Percentiles rank a stretch among this genome's conserved stretches.
Conservation (phyloP, 2,329 filamentous ascomycete genomes). For the Colletotrichum brevisporum region DNA sequence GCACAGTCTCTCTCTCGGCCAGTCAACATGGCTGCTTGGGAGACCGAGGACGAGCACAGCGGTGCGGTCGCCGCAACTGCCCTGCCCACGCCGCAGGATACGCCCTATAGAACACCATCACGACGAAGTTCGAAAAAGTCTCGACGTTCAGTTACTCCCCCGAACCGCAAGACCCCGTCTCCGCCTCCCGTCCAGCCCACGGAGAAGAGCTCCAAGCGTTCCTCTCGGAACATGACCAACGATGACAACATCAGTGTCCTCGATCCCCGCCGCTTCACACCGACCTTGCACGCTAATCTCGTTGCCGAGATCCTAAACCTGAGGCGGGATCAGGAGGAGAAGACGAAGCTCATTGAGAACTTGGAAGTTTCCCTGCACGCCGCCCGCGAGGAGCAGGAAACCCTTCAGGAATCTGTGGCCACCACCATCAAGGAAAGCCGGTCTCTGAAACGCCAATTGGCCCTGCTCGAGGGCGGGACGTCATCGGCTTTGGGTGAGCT, state of each 20-base stretch:
- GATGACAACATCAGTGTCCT: constrained; percentile 82
- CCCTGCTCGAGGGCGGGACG: constrained; percentile 88
- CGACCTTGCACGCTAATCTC: constrained; percentile 92
- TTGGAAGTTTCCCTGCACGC: constrained; percentile 83
- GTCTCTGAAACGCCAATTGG: constrained; percentile 86
- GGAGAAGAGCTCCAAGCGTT: constrained; percentile 63
- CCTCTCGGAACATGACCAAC: constrained; percentile 70
- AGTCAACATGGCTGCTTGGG: constrained; percentile 68
- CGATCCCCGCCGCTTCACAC: constrained; percentile 93
- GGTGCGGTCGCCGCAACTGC: constrained; percentile 67
- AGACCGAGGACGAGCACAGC: constrained; percentile 74
- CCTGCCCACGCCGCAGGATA: constrained; percentile 79
- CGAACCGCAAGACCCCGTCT: constrained; percentile 67
- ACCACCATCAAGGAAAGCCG: constrained; percentile 81
- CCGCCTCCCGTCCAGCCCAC: constrained; percentile 64
- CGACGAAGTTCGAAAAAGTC: constrained; percentile 73
- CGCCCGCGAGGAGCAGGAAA: constrained; percentile 81
- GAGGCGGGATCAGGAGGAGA: constrained; percentile 91
- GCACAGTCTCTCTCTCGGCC: constrained; percentile 26
- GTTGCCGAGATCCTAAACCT: constrained; percentile 94
- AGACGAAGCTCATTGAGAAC: constrained; percentile 86
- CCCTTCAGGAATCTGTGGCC: constrained; percentile 73
- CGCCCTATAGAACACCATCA: constrained; percentile 81
- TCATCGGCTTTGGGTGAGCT: constrained; percentile 88
- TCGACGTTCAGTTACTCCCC: constrained; percentile 77